Evolutionary conservation across 1,284 basidiomycete species (phyloP).

Genomic region (Cystobasidiaceae sp.): DNA sequence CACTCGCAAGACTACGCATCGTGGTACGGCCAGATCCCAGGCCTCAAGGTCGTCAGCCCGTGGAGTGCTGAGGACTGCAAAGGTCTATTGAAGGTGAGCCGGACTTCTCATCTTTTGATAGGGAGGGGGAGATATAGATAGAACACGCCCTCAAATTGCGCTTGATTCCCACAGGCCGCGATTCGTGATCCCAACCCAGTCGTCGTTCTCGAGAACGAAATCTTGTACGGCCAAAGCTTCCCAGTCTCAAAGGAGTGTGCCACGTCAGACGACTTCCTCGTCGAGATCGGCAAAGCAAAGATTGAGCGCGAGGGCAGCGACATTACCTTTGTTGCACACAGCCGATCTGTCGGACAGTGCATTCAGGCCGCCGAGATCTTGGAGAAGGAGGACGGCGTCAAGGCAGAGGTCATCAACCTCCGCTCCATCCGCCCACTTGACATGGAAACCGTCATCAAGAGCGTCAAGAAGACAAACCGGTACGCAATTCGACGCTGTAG

Average conservation of each 20-base stretch:
- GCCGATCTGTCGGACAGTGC: slow-evolving; percentile 88
- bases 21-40: slow-evolving; percentile 83
- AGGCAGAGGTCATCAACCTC: slow-evolving; percentile 97
- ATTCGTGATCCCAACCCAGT: slow-evolving; percentile 98
- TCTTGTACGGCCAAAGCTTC: slow-evolving; percentile 96
- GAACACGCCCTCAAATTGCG: background rate
- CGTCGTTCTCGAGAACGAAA: slow-evolving; percentile 98
- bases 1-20: slow-evolving; percentile 52
- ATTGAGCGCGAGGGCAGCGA: slow-evolving; percentile 89
- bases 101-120: background rate
- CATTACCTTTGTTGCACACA: slow-evolving; percentile 93
- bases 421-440: slow-evolving; percentile 91
- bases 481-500: slow-evolving; percentile 44
- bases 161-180: too few species aligned
- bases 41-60: slow-evolving; percentile 94
- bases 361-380: slow-evolving; percentile 88
- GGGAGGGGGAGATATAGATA: background rate
- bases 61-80: slow-evolving; percentile 98
- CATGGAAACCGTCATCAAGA: slow-evolving; percentile 90
- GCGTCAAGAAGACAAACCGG: slow-evolving; percentile 98
- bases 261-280: slow-evolving; percentile 82
- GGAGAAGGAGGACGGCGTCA: slow-evolving; percentile 87
- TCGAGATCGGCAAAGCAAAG: slow-evolving; percentile 98
- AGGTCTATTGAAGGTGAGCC: slow-evolving; percentile 85
- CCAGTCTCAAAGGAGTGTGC: slow-evolving; percentile 82